A percentile compares a stretch with the other conserved stretches of the same genome.
These are phyloP conservation scores for Clathrospora elynae DNA, from an alignment of 2,329 filamentous ascomycete species.

Conservation along the genomic window DNA sequence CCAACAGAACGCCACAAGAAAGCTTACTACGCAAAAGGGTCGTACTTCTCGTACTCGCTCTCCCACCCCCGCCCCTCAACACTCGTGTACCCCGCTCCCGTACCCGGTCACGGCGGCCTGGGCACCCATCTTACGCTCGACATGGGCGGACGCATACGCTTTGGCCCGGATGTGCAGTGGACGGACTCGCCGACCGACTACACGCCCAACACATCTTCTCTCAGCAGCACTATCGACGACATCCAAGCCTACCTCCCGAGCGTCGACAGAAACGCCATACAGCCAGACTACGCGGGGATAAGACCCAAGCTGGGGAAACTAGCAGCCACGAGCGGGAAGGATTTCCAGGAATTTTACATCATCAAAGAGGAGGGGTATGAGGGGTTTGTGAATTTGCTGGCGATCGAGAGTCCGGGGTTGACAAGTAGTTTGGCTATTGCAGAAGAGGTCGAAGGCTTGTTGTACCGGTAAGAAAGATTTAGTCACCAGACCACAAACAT, in stretches of 20 bases:
- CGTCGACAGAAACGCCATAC: slow-evolving; percentile 68
- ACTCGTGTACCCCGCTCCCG: slow-evolving; percentile 85
- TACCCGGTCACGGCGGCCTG: slow-evolving; percentile 79
- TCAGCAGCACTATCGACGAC: slow-evolving; percentile 71
- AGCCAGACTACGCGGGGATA: slow-evolving; percentile 88
- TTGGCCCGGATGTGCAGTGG: slow-evolving; percentile 97
- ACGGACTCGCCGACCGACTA: slow-evolving; percentile 73
- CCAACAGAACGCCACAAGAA: slow-evolving; percentile 60
- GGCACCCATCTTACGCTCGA: slow-evolving; percentile 95
- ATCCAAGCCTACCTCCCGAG: slow-evolving; percentile 80
- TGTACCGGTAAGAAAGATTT: slow-evolving; percentile 53
- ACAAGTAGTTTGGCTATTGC: slow-evolving; percentile 86
- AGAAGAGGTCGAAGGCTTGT: slow-evolving; percentile 68
- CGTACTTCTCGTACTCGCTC: slow-evolving; percentile 84
- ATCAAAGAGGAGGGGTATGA: slow-evolving; percentile 74
- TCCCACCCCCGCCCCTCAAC: slow-evolving; percentile 69
- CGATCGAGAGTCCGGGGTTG: slow-evolving; percentile 91
- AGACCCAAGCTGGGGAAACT: slow-evolving; percentile 77
- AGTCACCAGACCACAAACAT: no score
- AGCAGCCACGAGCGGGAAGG: slow-evolving; percentile 65
- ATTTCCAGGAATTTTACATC: slow-evolving; percentile 85
- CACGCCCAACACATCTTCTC: slow-evolving; percentile 65
- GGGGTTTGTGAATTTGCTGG: slow-evolving; percentile 87
- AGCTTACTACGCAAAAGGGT: slow-evolving; percentile 88
- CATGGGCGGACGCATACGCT: slow-evolving; percentile 79